A percentile compares a stretch with the other conserved stretches of the same genome.
Evolutionary conservation across 768 basidiomycete species (phyloP).

Genomic region (Lentinula detonsa): DNA sequence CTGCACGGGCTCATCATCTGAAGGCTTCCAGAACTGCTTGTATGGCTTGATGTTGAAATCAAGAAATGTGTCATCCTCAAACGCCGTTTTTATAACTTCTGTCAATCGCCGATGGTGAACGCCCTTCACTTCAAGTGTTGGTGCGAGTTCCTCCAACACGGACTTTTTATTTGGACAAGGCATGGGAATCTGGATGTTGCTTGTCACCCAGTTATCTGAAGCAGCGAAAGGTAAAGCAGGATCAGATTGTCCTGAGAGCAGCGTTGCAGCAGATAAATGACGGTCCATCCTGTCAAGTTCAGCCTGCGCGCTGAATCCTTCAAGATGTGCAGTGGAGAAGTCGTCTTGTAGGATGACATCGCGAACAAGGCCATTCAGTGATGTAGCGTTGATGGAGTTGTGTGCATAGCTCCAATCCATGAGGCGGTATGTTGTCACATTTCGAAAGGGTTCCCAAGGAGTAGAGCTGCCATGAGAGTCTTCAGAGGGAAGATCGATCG

Average conservation of each 20-base stretch:
- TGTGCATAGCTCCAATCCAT: slow-evolving; percentile 13
- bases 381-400: slow-evolving; percentile 1
- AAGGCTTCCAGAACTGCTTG: slow-evolving; percentile 8
- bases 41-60: slow-evolving; percentile 8
- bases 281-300: slow-evolving; percentile 9
- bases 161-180: slow-evolving; percentile 1
- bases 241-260: neutral
- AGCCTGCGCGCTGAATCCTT: slow-evolving; percentile 9
- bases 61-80: neutral
- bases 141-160: slow-evolving; percentile 10
- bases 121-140: slow-evolving; percentile 11
- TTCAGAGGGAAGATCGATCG: too few relatives aligned
- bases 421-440: slow-evolving; percentile 7
- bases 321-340: slow-evolving; percentile 8
- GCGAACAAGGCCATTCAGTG: slow-evolving; percentile 10
- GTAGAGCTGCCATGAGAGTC: too few relatives aligned
- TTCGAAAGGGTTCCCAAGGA: slow-evolving; percentile 9
- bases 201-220: slow-evolving; percentile 5
- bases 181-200: slow-evolving; percentile 3
- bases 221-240: neutral
- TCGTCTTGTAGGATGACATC: slow-evolving; percentile 11
- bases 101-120: slow-evolving; percentile 10
- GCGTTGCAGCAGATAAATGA: neutral
- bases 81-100: slow-evolving; percentile 8
- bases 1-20: neutral